phyloP scores from a whole-genome alignment of 768 basidiomycete genomes.

The Amanita subjunquillea region DNA sequence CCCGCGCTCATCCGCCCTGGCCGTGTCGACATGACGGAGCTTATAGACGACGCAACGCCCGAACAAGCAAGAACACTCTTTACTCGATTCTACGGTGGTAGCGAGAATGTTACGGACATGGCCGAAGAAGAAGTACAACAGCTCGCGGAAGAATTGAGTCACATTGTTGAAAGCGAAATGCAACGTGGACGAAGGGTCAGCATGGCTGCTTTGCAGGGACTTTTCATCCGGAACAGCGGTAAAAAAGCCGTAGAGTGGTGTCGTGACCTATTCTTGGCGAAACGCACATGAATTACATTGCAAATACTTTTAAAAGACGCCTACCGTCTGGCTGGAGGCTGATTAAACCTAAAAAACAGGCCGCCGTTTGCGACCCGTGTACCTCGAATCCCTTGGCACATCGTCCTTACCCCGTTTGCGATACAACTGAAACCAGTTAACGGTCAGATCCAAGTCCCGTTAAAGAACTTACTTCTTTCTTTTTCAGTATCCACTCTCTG shows the following conservation, averaged over 20 bases:
- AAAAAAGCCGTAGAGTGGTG: slow-evolving; percentile 43
- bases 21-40: slow-evolving; percentile 77
- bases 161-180: slow-evolving; percentile 44
- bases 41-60: slow-evolving; percentile 82
- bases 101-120: slow-evolving; percentile 18
- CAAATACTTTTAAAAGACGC: slow-evolving; percentile 1
- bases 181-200: slow-evolving; percentile 54
- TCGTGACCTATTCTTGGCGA: slow-evolving; percentile 29
- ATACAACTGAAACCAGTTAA: slow-evolving; percentile 44
- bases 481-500: slow-evolving; percentile 90
- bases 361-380: slow-evolving; percentile 84
- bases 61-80: slow-evolving; percentile 73
- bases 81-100: slow-evolving; percentile 69
- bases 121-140: slow-evolving; percentile 24
- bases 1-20: slow-evolving; percentile 94
- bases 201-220: slow-evolving; percentile 94
- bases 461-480: slow-evolving; percentile 70
- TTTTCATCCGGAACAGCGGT: slow-evolving; percentile 74
- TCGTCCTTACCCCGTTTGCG: slow-evolving; percentile 76
- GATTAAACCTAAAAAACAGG: slow-evolving; percentile 51
- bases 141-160: slow-evolving; percentile 43
- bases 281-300: slow-evolving; percentile 10
- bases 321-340: slow-evolving; percentile 6
- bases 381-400: slow-evolving; percentile 82
- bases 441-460: neutral